Evolutionary conservation across 1,284 basidiomycete genomes (phyloP).

Genomic region (Papiliotrema laurentii): DNA sequence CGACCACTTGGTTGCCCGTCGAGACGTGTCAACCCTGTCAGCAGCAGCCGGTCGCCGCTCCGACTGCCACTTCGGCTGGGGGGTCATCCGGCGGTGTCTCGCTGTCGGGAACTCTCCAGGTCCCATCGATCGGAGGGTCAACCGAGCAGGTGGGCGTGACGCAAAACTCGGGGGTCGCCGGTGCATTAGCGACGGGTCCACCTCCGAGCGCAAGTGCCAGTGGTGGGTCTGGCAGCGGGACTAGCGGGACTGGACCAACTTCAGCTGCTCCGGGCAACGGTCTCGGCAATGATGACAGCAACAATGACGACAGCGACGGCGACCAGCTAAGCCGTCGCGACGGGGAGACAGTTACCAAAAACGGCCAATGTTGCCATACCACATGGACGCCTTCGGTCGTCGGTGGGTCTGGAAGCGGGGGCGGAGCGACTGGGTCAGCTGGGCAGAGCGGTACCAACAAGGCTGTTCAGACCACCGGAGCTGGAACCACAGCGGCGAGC

Average conservation of each 20-base stretch:
- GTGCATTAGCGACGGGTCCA: neutral
- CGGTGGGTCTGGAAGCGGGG: no score
- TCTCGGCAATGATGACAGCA: neutral
- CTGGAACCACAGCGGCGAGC: no score
- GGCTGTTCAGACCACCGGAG: no score
- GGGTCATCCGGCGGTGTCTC: slow-evolving; percentile 4
- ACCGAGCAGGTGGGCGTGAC: slow-evolving; percentile 5
- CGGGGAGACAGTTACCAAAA: slow-evolving; percentile 17
- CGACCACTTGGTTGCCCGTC: slow-evolving; percentile 26
- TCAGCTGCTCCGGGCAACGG: no score
- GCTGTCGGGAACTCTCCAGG: neutral
- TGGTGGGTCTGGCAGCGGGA: slow-evolving; percentile 1
- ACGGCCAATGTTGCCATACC: slow-evolving; percentile 34
- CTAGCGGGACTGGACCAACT: neutral
- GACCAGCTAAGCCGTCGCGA: slow-evolving; percentile 4
- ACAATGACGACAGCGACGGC: neutral
- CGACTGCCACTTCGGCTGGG: neutral
- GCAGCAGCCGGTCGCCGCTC: neutral
- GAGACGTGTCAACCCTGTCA: slow-evolving; percentile 29
- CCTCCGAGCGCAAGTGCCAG: neutral
- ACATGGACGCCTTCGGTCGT: slow-evolving; percentile 30
- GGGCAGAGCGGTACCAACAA: no score
- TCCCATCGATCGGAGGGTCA: neutral
- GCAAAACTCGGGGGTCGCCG: neutral
- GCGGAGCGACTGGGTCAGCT: no score